Base-by-base conservation (phyloP, 2,329 filamentous ascomycete genomes). In the Alternaria arborescens region DNA sequence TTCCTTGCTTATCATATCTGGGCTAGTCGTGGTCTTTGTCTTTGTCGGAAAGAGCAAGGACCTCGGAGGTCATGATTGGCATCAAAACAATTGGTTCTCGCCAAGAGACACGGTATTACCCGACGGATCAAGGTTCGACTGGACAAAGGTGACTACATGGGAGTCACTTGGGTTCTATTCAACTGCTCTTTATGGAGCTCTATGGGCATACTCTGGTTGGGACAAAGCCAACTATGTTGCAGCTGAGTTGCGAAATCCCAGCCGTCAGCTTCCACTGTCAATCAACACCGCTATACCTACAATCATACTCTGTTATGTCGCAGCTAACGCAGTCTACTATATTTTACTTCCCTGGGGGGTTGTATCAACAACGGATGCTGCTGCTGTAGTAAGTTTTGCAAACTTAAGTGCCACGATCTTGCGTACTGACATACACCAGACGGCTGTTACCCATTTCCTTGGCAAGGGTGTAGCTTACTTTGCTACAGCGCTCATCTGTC, bases 281-380 rank as follows among this genome's bases (percentile, higher is more conserved):
- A 87, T 90, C 69, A 88, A 89, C 71, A 85, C 84, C 0, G 86
- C 88, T 0, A 82, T 89, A 4, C 87, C 87, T 0, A 87, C 84
- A 0, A 88, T 89, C 40, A 84, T 89, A 0, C 50, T 85, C 0
- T 88, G 86, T 66, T 89, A 89, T 69, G 79, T 89, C 16, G 79
- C 84, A 0, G 84, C 87, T 0, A 90, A 89, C 64, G 82, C 86
- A 0, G 84, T 86, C 2, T 89, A 89, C 75, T 89, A 89, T 64
- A 78, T 89, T 8, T 76, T 89, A 1, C 79, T 90, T 0, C 87
- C 88, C 0, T 89, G 87, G 87, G 73, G 83, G 41, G 77, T 86
- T 0, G 80, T 89, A 0, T 85, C 86, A 0, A 85, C 82, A 0
- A 89, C 87, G 0, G 87, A 89, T 60, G 88, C 86, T 22, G 85